These are phyloP conservation scores for Podila verticillata DNA, from an alignment of 192 early-diverging fungal genomes.

Conservation along the genomic window DNA sequence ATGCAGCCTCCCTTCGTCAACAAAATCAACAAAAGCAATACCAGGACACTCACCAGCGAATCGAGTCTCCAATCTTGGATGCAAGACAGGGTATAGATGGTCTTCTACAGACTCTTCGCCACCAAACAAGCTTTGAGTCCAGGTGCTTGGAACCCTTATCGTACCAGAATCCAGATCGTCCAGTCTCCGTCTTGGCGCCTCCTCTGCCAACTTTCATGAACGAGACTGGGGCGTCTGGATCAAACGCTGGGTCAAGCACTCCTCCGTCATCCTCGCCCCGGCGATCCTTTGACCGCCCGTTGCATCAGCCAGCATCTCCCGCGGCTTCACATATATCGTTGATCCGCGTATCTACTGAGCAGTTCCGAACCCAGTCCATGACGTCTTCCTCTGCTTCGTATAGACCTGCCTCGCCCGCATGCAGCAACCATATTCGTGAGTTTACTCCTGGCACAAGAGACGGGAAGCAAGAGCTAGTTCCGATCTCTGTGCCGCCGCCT, in stretches of 20 bases:
- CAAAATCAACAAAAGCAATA: slow-evolving; percentile 3
- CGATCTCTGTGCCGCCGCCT: neutral
- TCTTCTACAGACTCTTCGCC: no score
- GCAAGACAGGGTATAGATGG: no score
- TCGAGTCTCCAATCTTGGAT: neutral
- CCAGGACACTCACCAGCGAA: neutral
- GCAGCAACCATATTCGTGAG: no score
- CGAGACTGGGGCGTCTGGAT: no score
- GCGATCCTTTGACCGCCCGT: neutral
- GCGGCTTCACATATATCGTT: neutral
- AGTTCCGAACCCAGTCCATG: neutral
- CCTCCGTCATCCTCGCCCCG: neutral
- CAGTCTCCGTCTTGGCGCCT: no score
- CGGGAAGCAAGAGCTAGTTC: neutral
- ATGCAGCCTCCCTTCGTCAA: neutral
- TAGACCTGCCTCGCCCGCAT: neutral
- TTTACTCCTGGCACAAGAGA: neutral
- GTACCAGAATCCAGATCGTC: no score
- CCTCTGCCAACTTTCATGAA: no score
- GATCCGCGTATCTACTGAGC: neutral
- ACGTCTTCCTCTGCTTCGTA: neutral
- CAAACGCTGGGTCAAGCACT: neutral
- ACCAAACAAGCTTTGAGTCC: no score
- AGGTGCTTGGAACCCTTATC: no score
- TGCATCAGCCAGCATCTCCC: neutral